Base-by-base conservation (phyloP, 2,329 filamentous ascomycete species). In the Cercospora beticola region DNA sequence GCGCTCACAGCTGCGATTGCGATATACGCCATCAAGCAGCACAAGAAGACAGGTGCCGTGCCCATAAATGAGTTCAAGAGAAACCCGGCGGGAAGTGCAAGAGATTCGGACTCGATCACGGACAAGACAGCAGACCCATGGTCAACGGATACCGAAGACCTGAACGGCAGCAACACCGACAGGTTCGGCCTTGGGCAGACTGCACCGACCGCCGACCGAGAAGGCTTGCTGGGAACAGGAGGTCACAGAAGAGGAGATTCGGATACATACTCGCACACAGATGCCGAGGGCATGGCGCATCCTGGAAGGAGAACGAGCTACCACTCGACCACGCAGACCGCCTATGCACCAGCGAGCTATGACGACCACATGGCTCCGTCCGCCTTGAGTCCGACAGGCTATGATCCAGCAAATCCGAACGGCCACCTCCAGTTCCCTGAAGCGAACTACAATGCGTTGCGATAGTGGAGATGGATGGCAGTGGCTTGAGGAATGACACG, bases 11-110 rank as follows among this genome's bases (percentile, higher is more conserved):
- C 82, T 65, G 83, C 78, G 70, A 82, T 89, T 70, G 87, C 85
- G 33, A 79, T 86, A 74, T 83, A 85, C 74, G 86, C 84, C 70
- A 81, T 87, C 66, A 79, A 83, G 76, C 82, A 87, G 73, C 88
- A 85, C 80, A 84, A 85, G 70, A 83, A 84, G 71, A 86, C 85
- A 58, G 87, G 87, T 68, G 82, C 83, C 59, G 81, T 87, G 66
- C 86, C 86, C 26, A 71, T 65, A 16, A 62, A 65, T 16, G 64
- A 28, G 43, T 70, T 64, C 72, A 80, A 81, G 52, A 81, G 82
- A 43, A 82, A 83, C 61, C 80, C 81, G 80, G 23, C 65, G 65
- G 56, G 65, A 62, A 30, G 68, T 69, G 30, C 75, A 30, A 62
- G 73, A 56, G 72, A 66, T 9, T 56, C 49, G 16, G 66, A 70